Evolutionary conservation across 2,329 filamentous ascomycete species (phyloP).

Genomic region (Zasmidium citrigriseum): DNA sequence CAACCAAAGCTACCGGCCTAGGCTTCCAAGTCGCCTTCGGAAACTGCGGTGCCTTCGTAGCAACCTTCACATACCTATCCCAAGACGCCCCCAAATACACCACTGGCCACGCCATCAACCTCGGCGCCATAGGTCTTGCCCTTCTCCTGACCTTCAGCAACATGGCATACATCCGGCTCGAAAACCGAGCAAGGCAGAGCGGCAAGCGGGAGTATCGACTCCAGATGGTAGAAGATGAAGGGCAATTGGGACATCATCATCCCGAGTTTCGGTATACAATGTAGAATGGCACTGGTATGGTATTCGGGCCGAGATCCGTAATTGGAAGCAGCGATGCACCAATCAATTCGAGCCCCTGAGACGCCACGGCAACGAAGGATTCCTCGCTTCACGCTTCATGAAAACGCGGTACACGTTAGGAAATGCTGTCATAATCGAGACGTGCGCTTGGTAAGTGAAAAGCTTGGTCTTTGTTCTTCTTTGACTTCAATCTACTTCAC

Average conservation of each 20-base stretch:
- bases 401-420: not conserved
- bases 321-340: not conserved
- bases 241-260: conserved; percentile 43
- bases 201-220: conserved; percentile 43
- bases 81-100: conserved; percentile 44
- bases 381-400: not conserved
- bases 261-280: conserved; percentile 43
- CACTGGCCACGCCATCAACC: conserved; percentile 45
- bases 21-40: conserved; percentile 45
- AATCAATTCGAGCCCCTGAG: not conserved
- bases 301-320: not conserved
- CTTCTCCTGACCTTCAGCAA: conserved; percentile 35
- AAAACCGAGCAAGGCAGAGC: conserved; percentile 42
- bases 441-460: no score
- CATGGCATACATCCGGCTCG: conserved; percentile 44
- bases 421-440: not conserved
- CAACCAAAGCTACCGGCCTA: conserved; percentile 45
- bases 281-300: conserved; percentile 1
- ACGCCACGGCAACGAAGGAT: conserved; percentile 3
- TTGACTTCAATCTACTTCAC: not conserved
- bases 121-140: conserved; percentile 42
- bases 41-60: conserved; percentile 47
- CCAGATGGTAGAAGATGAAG: conserved; percentile 28
- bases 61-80: conserved; percentile 48
- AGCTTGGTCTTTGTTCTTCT: not conserved